Evolutionary conservation across 345 rosid genomes (phyloP).

Genomic region (Acer negundo): DNA sequence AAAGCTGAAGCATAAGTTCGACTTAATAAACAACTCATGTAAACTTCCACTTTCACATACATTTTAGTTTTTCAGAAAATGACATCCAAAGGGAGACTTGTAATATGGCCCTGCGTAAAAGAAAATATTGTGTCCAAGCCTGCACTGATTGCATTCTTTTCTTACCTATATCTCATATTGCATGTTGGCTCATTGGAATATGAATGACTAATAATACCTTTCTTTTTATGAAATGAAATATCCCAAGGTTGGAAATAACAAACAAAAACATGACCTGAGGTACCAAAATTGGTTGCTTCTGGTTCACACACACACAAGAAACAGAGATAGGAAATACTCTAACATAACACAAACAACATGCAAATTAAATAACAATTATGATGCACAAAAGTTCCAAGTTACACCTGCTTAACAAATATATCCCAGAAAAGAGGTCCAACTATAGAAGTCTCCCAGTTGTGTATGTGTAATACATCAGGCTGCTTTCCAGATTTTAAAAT

Average conservation of each 20-base stretch:
- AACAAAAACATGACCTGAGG: neutral
- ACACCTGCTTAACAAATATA: conserved; percentile 73
- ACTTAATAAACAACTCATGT: neutral
- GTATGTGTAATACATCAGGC: conserved; percentile 88
- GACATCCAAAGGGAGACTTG: neutral
- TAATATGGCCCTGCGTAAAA: neutral
- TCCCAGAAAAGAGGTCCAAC: conserved; percentile 95
- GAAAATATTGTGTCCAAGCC: neutral
- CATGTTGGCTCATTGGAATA: conserved; percentile 9
- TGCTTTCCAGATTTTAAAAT: conserved; percentile 77
- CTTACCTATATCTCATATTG: conserved; percentile 5
- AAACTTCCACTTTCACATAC: neutral
- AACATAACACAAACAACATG: neutral
- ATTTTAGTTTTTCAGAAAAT: conserved; percentile 3
- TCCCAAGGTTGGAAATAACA: neutral
- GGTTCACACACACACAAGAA: neutral
- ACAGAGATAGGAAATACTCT: neutral
- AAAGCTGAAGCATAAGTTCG: neutral
- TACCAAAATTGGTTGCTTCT: neutral
- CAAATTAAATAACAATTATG: conserved; percentile 6
- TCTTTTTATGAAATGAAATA: neutral
- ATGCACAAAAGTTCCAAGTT: conserved; percentile 11
- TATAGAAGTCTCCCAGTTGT: conserved; percentile 85
- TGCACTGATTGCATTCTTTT: neutral
- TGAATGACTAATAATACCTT: neutral